Base-by-base conservation (phyloP, 257 asterid species). In the Apocynum venetum region DNA sequence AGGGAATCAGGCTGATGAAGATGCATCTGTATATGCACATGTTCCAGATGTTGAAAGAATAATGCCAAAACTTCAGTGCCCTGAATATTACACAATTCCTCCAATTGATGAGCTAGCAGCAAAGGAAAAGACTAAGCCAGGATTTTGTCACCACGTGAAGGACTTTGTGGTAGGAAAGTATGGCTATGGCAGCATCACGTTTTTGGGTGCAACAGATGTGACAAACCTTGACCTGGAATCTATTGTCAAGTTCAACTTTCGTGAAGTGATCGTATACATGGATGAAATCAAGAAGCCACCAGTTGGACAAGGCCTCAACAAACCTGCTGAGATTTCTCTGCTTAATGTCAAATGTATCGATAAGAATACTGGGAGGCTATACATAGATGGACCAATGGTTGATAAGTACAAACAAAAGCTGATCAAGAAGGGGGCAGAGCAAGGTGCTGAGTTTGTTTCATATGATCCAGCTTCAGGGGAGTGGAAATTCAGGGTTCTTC, bases 161-260 rank as follows among this genome's bases (percentile, higher is more conserved):
- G 92, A 92, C 66, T 94, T 94, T 69, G 91, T 91, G 76, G 89
- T 92, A 40, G 98, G 98, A 53, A 78, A 95, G 73, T 81, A 79
- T 46, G 92, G 89, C 17, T 91, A 78, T 48, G 98, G 97, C 35
- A 84, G 91, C 92, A 92, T 92, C 88, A 91, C 88, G 85, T 92
- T 92, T 80, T 87, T 89, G 25, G 95, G 97, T 65, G 97, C 91
- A 81, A 94, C 96, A 1, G 97, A 92, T n/a, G 90, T 91, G 60
- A 81, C 93, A 20, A 84, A 91, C 80, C 94, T 94, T 2, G 97
- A 94, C 67, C 89, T 92, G 25, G 97, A 92, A 86, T 86, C 93
- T 35, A 83, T 88, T 5, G 76, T 94, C 78, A 89, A 90, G 57
- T 91, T 94, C 81, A 90, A 91, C 72, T 66, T 78, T 9, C 85